Conservation (phyloP, 176 grass and related monocot species). For the Thalia dealbata region DNA sequence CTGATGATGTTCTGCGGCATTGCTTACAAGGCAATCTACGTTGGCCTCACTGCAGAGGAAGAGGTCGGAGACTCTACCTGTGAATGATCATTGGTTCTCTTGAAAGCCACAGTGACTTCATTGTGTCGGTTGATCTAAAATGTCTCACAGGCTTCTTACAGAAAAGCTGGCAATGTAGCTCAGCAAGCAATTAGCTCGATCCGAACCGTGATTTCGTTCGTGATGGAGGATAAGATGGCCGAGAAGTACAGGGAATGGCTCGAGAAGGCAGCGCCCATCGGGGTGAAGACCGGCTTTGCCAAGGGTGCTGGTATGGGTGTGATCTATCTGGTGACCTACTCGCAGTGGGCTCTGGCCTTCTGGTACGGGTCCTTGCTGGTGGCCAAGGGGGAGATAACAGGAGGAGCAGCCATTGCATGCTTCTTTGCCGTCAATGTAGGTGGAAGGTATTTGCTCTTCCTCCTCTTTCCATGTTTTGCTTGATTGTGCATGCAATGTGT, state of each 20-base stretch:
- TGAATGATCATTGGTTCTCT: neutral
- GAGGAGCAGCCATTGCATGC: constrained; percentile 56
- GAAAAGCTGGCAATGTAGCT: constrained; percentile 39
- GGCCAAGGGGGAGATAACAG: constrained; percentile 26
- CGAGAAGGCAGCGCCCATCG: constrained; percentile 27
- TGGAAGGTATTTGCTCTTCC: constrained; percentile 25
- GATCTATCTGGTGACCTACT: constrained; percentile 55
- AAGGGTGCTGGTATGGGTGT: constrained; percentile 62
- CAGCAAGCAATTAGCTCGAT: constrained; percentile 66
- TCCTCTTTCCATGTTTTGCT: neutral
- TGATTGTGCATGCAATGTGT: neutral
- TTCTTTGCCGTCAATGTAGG: constrained; percentile 67
- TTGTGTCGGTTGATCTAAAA: neutral
- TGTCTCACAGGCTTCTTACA: constrained; percentile 37
- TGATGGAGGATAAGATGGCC: constrained; percentile 53
- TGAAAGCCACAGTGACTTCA: neutral
- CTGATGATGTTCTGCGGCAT: constrained; percentile 50
- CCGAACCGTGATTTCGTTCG: constrained; percentile 50
- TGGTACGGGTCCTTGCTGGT: constrained; percentile 56
- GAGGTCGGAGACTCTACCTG: constrained; percentile 22
- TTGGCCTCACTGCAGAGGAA: constrained; percentile 53
- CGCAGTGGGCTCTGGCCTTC: constrained; percentile 53
- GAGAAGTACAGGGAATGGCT: constrained; percentile 34
- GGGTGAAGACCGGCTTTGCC: constrained; percentile 51
- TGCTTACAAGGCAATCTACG: constrained; percentile 50